A percentile compares a stretch with the other conserved stretches of the same genome.
Conservation (phyloP, 2,329 filamentous ascomycete species). For the Diaporthe amygdali region DNA sequence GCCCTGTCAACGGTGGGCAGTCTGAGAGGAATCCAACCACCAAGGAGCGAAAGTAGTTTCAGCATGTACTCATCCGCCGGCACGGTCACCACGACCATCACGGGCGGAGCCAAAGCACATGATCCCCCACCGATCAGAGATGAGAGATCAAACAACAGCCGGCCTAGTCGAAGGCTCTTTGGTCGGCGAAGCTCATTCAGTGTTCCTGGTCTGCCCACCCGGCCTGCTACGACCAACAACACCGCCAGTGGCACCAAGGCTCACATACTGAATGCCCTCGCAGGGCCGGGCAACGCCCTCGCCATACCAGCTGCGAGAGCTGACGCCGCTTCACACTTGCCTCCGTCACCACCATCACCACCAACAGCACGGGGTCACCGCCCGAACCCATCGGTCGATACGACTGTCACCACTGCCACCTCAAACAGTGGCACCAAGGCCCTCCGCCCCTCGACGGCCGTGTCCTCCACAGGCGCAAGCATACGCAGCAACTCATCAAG, state of each 20-base stretch:
- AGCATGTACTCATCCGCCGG: background rate
- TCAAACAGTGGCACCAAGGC: background rate
- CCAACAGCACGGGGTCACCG: background rate
- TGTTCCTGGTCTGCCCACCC: slow-evolving; percentile 19
- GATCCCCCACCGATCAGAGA: background rate
- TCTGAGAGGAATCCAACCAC: slow-evolving; percentile 10
- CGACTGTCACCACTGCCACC: background rate
- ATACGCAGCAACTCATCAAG: slow-evolving; percentile 27
- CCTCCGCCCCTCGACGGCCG: background rate
- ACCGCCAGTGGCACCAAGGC: background rate
- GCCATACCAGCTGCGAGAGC: background rate
- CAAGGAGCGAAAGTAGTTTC: background rate
- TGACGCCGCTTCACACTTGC: background rate
- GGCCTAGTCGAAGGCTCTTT: slow-evolving; percentile 6
- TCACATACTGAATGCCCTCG: background rate
- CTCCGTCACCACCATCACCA: background rate
- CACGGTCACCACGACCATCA: slow-evolving; percentile 16
- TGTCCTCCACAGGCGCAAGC: slow-evolving; percentile 13
- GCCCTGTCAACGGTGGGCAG: slow-evolving; percentile 21
- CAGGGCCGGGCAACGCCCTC: background rate
- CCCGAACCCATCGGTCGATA: slow-evolving; percentile 7
- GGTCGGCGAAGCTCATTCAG: slow-evolving; percentile 22
- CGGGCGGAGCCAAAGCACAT: background rate
- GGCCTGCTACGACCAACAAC: background rate
- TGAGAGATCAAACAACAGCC: background rate